phyloP scores from a whole-genome alignment of 2,329 filamentous ascomycete species.

The Conoideocrella luteorostrata region DNA sequence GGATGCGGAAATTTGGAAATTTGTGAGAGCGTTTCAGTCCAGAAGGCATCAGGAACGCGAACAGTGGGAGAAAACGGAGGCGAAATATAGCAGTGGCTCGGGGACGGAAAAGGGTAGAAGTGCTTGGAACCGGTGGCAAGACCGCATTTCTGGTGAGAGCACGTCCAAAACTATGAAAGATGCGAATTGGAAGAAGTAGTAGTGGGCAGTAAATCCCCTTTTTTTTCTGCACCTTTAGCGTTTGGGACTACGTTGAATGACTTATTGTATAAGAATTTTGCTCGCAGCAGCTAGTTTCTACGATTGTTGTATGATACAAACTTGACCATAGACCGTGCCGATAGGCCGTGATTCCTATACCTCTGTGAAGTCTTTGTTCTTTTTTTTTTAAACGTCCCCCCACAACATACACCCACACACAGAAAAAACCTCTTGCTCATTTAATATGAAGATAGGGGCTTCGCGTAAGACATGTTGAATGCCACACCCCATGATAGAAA shows the following conservation, averaged over 20 bases:
- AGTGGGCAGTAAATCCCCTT: neutral
- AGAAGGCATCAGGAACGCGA: conserved; percentile 55
- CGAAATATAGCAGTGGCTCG: conserved; percentile 56
- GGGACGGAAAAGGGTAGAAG: conserved; percentile 41
- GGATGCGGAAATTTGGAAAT: conserved; percentile 73
- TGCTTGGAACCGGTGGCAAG: conserved; percentile 30
- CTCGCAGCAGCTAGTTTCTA: too few relatives aligned
- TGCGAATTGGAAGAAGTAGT: neutral
- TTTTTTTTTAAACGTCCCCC: too few relatives aligned
- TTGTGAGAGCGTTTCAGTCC: conserved; percentile 62
- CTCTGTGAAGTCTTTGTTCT: too few relatives aligned
- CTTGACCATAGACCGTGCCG: too few relatives aligned
- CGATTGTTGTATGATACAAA: too few relatives aligned
- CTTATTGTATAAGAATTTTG: too few relatives aligned
- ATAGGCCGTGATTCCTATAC: too few relatives aligned
- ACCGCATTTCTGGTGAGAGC: conserved; percentile 15
- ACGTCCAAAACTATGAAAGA: neutral
- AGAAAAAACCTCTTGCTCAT: too few relatives aligned
- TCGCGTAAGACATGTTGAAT: conserved; percentile 7
- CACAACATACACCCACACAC: too few relatives aligned
- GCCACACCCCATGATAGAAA: neutral
- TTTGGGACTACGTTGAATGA: too few relatives aligned
- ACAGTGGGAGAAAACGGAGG: conserved; percentile 66
- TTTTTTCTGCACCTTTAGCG: too few relatives aligned
- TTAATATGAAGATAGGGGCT: too few relatives aligned